Evolutionary conservation across 805 yeast species (phyloP).

Genomic region (Sugiyamaella qingdaonensis): DNA sequence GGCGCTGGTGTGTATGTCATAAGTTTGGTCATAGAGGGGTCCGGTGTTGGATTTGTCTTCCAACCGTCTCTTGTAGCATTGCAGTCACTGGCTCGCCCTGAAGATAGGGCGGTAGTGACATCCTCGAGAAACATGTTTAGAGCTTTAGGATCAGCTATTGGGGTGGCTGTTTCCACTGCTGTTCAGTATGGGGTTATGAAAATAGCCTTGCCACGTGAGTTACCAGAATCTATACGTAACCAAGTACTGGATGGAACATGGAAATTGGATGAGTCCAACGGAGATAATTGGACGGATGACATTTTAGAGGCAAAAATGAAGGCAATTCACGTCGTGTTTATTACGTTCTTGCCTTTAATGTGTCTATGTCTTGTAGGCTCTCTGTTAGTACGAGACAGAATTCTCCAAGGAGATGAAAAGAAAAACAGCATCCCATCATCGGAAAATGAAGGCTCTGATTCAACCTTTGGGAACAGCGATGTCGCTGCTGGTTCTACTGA

Average conservation of each 20-base stretch:
- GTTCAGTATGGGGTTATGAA: slow-evolving; percentile 4
- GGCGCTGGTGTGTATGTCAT: slow-evolving; percentile 36
- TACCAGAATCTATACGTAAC: neutral
- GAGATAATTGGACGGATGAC: neutral
- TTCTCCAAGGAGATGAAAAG: neutral
- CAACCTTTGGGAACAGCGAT: too few relatives aligned
- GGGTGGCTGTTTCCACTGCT: slow-evolving; percentile 42
- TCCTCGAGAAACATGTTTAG: slow-evolving; percentile 53
- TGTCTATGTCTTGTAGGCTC: neutral
- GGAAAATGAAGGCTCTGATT: neutral
- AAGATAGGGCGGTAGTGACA: slow-evolving; percentile 57
- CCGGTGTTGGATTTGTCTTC: slow-evolving; percentile 48
- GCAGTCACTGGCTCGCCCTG: slow-evolving; percentile 47
- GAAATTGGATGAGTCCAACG: neutral
- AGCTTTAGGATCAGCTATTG: slow-evolving; percentile 61
- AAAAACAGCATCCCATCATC: neutral
- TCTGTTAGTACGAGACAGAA: neutral
- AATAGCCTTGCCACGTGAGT: neutral
- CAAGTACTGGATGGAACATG: neutral
- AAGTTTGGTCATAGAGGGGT: slow-evolving; percentile 36
- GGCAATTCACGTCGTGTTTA: neutral
- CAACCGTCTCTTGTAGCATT: slow-evolving; percentile 55
- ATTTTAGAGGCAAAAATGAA: neutral
- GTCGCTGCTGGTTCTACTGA: too few relatives aligned
- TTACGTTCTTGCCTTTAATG: neutral